phyloP scores from a whole-genome alignment of 2,329 filamentous ascomycete genomes.

The Fusarium paranaense region DNA sequence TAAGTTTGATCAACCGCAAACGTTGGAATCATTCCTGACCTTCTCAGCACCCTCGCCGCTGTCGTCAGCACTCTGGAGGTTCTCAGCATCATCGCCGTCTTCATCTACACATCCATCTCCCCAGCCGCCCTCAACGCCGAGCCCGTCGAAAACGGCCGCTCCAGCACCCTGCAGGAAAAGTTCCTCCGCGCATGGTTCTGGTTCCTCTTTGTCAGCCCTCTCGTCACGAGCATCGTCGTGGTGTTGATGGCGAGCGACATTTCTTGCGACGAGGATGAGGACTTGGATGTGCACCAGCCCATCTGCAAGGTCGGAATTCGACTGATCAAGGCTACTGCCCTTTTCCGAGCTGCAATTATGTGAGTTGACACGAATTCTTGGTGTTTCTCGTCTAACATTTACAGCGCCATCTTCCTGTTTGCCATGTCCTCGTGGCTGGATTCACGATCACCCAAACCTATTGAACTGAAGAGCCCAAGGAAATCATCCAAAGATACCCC shows the following conservation, averaged over 20 bases:
- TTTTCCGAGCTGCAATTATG: conserved; percentile 31
- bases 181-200: conserved; percentile 25
- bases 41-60: conserved; percentile 14
- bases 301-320: conserved; percentile 32
- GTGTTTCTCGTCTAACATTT: background rate
- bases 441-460: background rate
- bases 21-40: background rate
- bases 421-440: conserved; percentile 32
- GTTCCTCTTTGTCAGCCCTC: conserved; percentile 29
- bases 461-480: background rate
- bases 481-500: background rate
- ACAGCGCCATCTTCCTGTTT: conserved; percentile 31
- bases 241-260: conserved; percentile 34
- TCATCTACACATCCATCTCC: conserved; percentile 23
- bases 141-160: background rate
- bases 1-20: background rate
- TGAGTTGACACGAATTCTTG: background rate
- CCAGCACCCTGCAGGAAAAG: conserved; percentile 19
- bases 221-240: conserved; percentile 19
- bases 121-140: background rate
- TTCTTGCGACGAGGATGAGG: conserved; percentile 20
- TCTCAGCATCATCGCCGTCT: conserved; percentile 28
- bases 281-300: conserved; percentile 26
- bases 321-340: conserved; percentile 32
- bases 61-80: conserved; percentile 29